Evolutionary conservation across 257 asterid genomes (phyloP), one percentile per base, ranked within the genome.

Genomic region (Fraxinus americana): DNA sequence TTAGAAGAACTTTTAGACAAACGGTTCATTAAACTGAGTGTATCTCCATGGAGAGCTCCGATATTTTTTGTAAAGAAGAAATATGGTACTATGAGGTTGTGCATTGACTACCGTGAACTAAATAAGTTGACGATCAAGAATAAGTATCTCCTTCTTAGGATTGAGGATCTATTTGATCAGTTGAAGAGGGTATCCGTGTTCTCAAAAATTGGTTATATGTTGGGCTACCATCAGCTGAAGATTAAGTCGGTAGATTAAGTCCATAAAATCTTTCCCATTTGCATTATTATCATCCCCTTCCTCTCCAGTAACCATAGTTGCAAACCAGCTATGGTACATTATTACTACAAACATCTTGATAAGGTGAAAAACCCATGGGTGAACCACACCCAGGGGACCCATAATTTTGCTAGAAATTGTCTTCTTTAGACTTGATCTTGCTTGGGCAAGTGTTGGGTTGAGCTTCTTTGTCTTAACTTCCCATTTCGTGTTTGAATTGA

Each of bases 351-450:
- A 85, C 74, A 67, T 73, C 87, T 75, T 82, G 87, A 84, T 84
- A 93, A 72, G 97, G 99, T 57, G 99, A 93, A 89, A 91, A 91
- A 76, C 91, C 97, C 98, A 95, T 91, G 27, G 99, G 98, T 41
- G 99, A 95, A 84, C 90, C 87, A 83, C 79, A 84, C 57, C 86
- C 87, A 39, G 91, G 91, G 57, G 99, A 89, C 65, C 80, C 76
- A 11, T 81, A 80, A 76, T 77, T 87, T 73, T 77, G 79, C 50
- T 74, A 77, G 50, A 84, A 72, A 82, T 73, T 67, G 82, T 69
- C 84, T 83, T 79, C 90, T 41, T 45, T 77, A 50, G 87, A 71
- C 73, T 67, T 65, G 75, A 77, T 82, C 78, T 65, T 86, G 85
- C 41, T 79, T 73, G 54, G 86, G 82, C 83, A 79, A 81, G 76